Conservation (phyloP, 2,329 filamentous ascomycete species). For the Trichoderma gracile region DNA sequence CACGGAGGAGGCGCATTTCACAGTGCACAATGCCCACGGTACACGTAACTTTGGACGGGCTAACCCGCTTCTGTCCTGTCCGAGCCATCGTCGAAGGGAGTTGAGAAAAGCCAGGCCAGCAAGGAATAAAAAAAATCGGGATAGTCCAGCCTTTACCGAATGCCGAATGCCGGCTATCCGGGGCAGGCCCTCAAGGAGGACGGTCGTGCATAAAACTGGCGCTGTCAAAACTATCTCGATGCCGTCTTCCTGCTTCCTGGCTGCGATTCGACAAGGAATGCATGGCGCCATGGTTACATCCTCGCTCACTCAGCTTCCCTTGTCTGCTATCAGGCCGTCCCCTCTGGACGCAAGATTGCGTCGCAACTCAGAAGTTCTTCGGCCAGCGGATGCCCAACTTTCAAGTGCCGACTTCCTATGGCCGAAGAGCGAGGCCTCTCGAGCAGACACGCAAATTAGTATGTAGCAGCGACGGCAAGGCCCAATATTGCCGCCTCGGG, state of each 20-base stretch:
- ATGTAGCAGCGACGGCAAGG: not conserved
- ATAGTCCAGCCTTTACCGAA: constrained; percentile 19
- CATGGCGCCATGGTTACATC: constrained; percentile 18
- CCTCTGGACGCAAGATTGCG: not conserved
- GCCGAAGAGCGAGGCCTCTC: not conserved
- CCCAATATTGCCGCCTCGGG: not conserved
- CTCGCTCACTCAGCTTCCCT: constrained; percentile 6
- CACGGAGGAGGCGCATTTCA: constrained; percentile 11
- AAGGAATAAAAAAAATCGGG: not conserved
- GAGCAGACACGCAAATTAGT: not conserved
- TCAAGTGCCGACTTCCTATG: not conserved
- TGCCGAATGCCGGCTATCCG: constrained; percentile 20
- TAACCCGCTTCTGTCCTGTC: constrained; percentile 14
- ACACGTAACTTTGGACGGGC: not conserved
- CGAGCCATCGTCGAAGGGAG: not conserved
- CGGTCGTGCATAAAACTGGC: not conserved
- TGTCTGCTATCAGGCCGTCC: not conserved
- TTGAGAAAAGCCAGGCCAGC: not conserved
- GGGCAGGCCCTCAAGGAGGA: not conserved
- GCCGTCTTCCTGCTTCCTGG: not conserved
- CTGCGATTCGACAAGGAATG: not conserved
- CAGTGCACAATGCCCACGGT: constrained; percentile 3
- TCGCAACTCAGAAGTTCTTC: constrained; percentile 19
- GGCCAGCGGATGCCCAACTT: not conserved
- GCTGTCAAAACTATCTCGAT: constrained; percentile 6